phyloP scores from a whole-genome alignment of 2,329 filamentous ascomycete species.

The Pseudonectria foliicola region DNA sequence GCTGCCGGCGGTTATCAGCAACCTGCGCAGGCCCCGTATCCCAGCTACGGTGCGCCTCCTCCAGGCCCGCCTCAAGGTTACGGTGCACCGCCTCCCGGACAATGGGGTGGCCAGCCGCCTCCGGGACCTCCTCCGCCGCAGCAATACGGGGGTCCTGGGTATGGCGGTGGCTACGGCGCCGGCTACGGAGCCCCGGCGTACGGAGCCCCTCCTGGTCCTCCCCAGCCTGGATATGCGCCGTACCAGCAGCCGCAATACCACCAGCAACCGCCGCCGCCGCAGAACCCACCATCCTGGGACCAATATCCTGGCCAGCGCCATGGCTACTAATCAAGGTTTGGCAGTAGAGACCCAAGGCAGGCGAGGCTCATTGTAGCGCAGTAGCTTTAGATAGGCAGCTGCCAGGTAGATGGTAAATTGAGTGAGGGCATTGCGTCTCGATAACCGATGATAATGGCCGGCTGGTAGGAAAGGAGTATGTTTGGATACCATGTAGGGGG shows the following conservation, averaged over 20 bases:
- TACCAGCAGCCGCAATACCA: constrained; percentile 19
- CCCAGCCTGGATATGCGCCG: constrained; percentile 12
- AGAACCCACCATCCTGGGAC: constrained; percentile 26
- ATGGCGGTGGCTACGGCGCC: constrained; percentile 14
- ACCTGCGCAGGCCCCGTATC: constrained; percentile 27
- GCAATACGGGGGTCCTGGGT: constrained; percentile 22
- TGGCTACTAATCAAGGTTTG: constrained; percentile 19
- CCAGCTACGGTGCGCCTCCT: constrained; percentile 26
- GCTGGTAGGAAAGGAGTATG: too few species aligned
- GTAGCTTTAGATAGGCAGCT: background rate
- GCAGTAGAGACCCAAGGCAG: background rate
- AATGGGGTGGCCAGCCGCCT: constrained; percentile 19
- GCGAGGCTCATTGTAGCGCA: background rate
- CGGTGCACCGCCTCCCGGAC: constrained; percentile 22
- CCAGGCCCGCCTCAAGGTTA: constrained; percentile 22
- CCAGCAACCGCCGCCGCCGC: constrained; percentile 11
- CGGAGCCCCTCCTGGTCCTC: constrained; percentile 15
- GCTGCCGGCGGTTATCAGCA: constrained; percentile 17
- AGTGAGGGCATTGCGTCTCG: background rate
- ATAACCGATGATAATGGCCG: background rate
- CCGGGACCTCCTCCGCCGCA: constrained; percentile 18
- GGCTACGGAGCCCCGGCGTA: constrained; percentile 14
- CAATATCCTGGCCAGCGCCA: constrained; percentile 33
- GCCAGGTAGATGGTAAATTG: too few species aligned
- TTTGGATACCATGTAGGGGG: too few species aligned